Percentiles rank a stretch among this genome's conserved stretches.
Evolutionary conservation across 768 basidiomycete species (phyloP).

Genomic region (Sporobolomyces pararoseus): DNA sequence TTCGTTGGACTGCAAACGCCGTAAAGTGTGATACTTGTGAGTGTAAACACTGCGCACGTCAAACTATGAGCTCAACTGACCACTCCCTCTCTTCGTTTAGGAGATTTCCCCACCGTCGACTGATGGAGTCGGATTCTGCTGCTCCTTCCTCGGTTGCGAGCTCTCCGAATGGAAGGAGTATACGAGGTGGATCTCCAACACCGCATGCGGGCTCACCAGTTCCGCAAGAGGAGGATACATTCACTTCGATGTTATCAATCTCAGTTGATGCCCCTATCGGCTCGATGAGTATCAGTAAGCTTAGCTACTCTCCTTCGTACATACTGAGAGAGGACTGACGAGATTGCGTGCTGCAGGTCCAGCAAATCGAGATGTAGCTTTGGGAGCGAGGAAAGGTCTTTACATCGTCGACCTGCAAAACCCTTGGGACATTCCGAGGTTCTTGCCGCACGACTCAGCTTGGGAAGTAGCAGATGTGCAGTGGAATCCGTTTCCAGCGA

Average conservation of each 20-base stretch:
- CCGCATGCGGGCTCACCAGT: constrained; percentile 5
- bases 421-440: constrained; percentile 79
- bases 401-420: constrained; percentile 92
- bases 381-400: constrained; percentile 84
- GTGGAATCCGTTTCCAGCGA: constrained; percentile 78
- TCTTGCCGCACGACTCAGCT: constrained; percentile 90
- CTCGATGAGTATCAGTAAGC: constrained; percentile 42
- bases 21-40: too few relatives aligned
- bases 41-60: too few relatives aligned
- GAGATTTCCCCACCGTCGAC: not conserved
- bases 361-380: constrained; percentile 76
- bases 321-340: constrained; percentile 29
- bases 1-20: too few relatives aligned
- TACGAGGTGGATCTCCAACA: constrained; percentile 15
- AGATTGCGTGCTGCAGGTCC: constrained; percentile 51
- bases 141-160: too few relatives aligned
- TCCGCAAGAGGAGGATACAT: constrained; percentile 33
- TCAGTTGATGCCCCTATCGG: constrained; percentile 49
- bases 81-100: too few relatives aligned
- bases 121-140: not conserved
- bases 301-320: not conserved
- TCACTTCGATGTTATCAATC: constrained; percentile 38
- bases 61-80: too few relatives aligned
- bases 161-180: constrained; percentile 1
- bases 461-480: constrained; percentile 69